A percentile compares a stretch with the other conserved stretches of the same genome.
phyloP scores from a whole-genome alignment of 768 basidiomycete species.

The Artomyces pyxidatus region DNA sequence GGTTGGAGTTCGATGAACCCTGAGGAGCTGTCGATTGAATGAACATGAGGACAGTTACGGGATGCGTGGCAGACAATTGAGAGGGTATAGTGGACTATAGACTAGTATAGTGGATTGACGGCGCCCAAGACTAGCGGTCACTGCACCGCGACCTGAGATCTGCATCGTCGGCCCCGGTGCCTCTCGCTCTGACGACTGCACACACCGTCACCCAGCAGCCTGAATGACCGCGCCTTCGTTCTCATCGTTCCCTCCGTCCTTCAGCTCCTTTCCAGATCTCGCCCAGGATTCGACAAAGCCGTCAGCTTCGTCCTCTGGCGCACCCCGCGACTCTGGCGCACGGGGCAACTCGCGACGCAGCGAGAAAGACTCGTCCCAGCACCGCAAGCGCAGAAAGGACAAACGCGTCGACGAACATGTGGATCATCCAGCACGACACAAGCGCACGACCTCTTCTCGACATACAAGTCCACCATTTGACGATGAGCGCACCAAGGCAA shows the following conservation, averaged over 20 bases:
- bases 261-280: constrained; percentile 63
- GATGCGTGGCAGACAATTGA: no score
- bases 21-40: no score
- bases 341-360: no score
- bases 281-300: constrained; percentile 33
- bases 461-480: constrained; percentile 13
- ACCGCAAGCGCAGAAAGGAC: constrained; percentile 23
- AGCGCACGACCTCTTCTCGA: constrained; percentile 10
- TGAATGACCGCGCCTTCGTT: constrained; percentile 55
- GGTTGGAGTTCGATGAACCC: no score
- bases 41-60: no score
- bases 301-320: constrained; percentile 16
- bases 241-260: constrained; percentile 56
- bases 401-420: constrained; percentile 9
- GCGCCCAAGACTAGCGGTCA: no score
- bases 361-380: constrained; percentile 16
- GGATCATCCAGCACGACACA: constrained; percentile 18
- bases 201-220: no score
- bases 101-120: no score
- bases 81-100: no score
- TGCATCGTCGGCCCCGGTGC: no score
- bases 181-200: no score
- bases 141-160: no score
- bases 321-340: neutral
- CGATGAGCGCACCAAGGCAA: constrained; percentile 26